Percentiles rank a stretch among this genome's conserved stretches.
Conservation (phyloP, 2,329 filamentous ascomycete genomes). For the Dactylella cylindrospora region DNA sequence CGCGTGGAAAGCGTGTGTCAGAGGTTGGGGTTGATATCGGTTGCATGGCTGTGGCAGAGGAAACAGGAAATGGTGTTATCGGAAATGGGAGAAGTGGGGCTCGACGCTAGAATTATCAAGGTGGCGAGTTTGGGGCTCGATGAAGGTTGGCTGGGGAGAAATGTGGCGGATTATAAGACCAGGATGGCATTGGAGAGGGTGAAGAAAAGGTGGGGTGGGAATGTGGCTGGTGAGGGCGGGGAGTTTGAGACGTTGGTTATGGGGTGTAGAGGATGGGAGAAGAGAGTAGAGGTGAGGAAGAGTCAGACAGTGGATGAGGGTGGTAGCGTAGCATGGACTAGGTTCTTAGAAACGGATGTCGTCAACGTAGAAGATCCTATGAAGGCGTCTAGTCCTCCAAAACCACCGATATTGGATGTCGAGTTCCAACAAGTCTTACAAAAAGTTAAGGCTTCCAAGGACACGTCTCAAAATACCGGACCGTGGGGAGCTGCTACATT, state of each 20-base stretch:
- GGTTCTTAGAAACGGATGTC: slow-evolving; percentile 56
- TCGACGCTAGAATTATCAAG: slow-evolving; percentile 92
- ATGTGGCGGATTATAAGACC: slow-evolving; percentile 64
- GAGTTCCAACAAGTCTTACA: slow-evolving; percentile 56
- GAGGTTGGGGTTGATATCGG: slow-evolving; percentile 76
- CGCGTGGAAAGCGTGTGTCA: slow-evolving; percentile 87
- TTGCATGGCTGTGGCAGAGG: slow-evolving; percentile 84
- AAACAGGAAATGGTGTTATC: slow-evolving; percentile 62
- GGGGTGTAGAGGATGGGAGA: slow-evolving; percentile 69
- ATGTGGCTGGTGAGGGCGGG: slow-evolving; percentile 82
- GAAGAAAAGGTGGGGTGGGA: slow-evolving; percentile 55
- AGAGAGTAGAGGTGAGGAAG: slow-evolving; percentile 65
- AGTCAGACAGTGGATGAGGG: slow-evolving; percentile 57
- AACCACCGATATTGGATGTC: slow-evolving; percentile 68
- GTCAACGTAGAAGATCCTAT: slow-evolving; percentile 46
- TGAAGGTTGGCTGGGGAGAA: slow-evolving; percentile 75
- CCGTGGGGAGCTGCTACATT: neutral
- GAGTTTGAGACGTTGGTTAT: slow-evolving; percentile 94
- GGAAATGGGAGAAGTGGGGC: slow-evolving; percentile 75
- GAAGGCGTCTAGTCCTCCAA: slow-evolving; percentile 47
- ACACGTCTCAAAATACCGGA: neutral
- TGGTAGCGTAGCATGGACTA: slow-evolving; percentile 69
- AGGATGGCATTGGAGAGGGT: slow-evolving; percentile 57
- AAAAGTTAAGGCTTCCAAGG: neutral
- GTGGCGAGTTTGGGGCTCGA: slow-evolving; percentile 88